Base-by-base conservation (phyloP, 345 rosid genomes). In the Orychophragmus violaceus region DNA sequence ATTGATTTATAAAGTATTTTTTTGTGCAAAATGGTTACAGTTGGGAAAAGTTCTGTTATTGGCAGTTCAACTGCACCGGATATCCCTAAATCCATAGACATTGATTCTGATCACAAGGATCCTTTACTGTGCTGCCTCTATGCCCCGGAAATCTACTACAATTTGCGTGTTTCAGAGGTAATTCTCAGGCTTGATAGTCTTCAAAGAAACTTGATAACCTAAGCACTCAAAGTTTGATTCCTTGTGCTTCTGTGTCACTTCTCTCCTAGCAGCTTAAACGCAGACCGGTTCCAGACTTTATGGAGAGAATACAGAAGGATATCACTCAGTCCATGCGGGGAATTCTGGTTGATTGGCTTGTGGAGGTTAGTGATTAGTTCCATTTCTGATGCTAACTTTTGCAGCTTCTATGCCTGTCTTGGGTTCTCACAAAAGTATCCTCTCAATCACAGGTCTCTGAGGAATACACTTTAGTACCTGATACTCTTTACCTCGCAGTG, bases 261-360 rank as follows among this genome's bases (percentile, higher is more conserved):
- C 42, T 71, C 27, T 46, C 76, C 66, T 28, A 44, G 48, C 86
- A 93, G 97, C 87, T 88, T 74, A 77, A 66, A 54, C 85, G 87
- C 60, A 84, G 92, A 72, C 94, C 90, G 4, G 30, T 29, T 69
- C 74, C 87, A 0, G 64, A 67, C 76, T 90, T 71, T 75, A 88
- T 93, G 95, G 95, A 90, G 76, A 81, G 65, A 32, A 53, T 79
- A 29, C 98, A 93, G 75, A 82, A 55, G 39, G 97, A 94, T 68
- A 81, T 94, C 51, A 87, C 92, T 58, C 84, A 81, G 68, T 79
- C 81, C 71, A 94, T 94, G 99, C 75, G 99, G n/a, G 97, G 89
- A 27, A 88, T 94, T 79, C 66, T 94, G 67, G 74, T 94, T 69
- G 96, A 94, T 74, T 94, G 99, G 99, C 99, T 94, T 78, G 95